phyloP scores from a whole-genome alignment of 192 early-diverging fungal species.

The Coemansia sp. region DNA sequence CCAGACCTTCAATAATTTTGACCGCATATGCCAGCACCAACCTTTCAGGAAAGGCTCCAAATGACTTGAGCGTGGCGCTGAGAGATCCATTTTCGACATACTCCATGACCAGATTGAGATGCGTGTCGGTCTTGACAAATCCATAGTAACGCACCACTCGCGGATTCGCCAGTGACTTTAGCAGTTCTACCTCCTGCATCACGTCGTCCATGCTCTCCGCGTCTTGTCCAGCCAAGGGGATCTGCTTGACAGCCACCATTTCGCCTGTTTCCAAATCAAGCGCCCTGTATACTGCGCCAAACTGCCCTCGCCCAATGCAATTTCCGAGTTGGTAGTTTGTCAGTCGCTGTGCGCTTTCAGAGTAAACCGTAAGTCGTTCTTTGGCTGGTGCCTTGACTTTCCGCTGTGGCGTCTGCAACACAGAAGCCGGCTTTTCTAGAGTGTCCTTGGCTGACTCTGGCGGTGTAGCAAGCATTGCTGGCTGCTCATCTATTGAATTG shows the following conservation, averaged over 20 bases:
- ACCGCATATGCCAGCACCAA: constrained; percentile 80
- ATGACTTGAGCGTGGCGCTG: constrained; percentile 76
- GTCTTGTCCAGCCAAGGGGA: constrained; percentile 69
- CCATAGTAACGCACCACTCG: constrained; percentile 85
- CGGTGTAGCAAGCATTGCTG: not conserved
- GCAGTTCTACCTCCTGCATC: constrained; percentile 83
- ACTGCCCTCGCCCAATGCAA: constrained; percentile 86
- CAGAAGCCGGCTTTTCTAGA: not conserved
- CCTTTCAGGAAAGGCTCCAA: constrained; percentile 88
- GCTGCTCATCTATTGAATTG: not conserved
- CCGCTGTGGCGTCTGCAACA: constrained; percentile 23
- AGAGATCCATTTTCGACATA: constrained; percentile 93
- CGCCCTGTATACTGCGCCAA: constrained; percentile 86
- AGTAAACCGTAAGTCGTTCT: constrained; percentile 54
- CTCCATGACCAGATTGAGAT: constrained; percentile 86
- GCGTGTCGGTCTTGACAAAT: constrained; percentile 66
- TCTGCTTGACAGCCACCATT: constrained; percentile 85
- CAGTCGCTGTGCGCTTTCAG: constrained; percentile 29
- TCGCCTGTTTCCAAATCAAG: constrained; percentile 75
- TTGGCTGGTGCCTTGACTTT: constrained; percentile 23
- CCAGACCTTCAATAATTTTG: constrained; percentile 86
- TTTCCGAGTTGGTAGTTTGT: constrained; percentile 74
- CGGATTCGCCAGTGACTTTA: constrained; percentile 79
- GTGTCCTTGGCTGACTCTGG: constrained; percentile 4
- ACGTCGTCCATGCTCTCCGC: constrained; percentile 68